Percentiles rank a stretch among this genome's conserved stretches.
Evolutionary conservation across 2,329 filamentous ascomycete genomes (phyloP).

Genomic region (Cyphellophora europaea): DNA sequence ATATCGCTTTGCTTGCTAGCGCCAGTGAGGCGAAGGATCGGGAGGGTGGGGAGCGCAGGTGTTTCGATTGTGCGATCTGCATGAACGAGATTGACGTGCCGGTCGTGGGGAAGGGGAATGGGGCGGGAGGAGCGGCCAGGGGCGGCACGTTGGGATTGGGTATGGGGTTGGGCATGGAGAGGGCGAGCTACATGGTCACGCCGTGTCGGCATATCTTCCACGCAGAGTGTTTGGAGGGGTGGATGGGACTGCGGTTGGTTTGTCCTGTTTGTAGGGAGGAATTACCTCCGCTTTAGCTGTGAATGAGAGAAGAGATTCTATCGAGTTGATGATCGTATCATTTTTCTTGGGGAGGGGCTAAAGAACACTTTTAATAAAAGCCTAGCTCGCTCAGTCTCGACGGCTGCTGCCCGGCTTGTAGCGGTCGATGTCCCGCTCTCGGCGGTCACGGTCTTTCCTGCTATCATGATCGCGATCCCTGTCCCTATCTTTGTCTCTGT

Average conservation of each 20-base stretch:
- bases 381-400: too few species aligned
- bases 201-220: slow-evolving; percentile 96
- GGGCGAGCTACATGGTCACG: slow-evolving; percentile 90
- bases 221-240: slow-evolving; percentile 80
- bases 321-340: too few species aligned
- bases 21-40: slow-evolving; percentile 26
- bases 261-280: slow-evolving; percentile 93
- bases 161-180: slow-evolving; percentile 56
- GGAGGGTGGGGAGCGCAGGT: slow-evolving; percentile 41
- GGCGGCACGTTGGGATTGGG: neutral
- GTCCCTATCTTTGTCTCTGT: slow-evolving; percentile 9
- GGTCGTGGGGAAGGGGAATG: slow-evolving; percentile 50
- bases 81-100: slow-evolving; percentile 86
- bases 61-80: slow-evolving; percentile 91
- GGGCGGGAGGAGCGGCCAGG: slow-evolving; percentile 28
- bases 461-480: neutral
- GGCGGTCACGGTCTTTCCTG: neutral
- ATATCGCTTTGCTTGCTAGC: slow-evolving; percentile 60
- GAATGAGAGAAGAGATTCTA: too few species aligned
- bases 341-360: too few species aligned
- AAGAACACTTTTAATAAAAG: too few species aligned
- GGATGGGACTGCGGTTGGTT: slow-evolving; percentile 88
- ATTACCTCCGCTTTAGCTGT: slow-evolving; percentile 62
- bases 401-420: slow-evolving; percentile 18
- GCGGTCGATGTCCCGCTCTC: slow-evolving; percentile 13